These are phyloP conservation scores for Zygoascus bituminiphila DNA, from an alignment of 805 yeast genomes.

Conservation along the genomic window DNA sequence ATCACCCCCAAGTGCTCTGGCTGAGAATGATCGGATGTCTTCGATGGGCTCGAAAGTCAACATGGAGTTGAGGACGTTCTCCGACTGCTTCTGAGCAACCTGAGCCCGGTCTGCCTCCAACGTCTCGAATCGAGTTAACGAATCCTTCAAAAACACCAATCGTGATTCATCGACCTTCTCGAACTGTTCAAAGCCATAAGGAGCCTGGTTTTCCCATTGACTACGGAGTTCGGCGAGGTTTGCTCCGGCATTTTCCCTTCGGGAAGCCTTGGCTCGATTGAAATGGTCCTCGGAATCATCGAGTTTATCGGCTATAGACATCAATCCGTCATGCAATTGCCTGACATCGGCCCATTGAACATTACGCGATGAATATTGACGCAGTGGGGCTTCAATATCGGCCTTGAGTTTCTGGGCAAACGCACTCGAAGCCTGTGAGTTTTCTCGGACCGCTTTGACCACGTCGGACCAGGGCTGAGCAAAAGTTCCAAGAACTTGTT, in stretches of 20 bases:
- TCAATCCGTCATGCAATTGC: conserved; percentile 35
- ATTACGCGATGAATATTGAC: conserved; percentile 40
- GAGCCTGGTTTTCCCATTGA: conserved; percentile 69
- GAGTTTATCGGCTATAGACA: conserved; percentile 35
- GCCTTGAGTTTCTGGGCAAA: conserved; percentile 32
- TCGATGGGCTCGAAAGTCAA: conserved; percentile 54
- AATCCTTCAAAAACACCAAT: conserved; percentile 53
- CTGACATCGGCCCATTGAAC: conserved; percentile 48
- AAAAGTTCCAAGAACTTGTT: conserved; percentile 23
- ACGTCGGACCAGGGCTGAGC: conserved; percentile 22
- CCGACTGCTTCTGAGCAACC: conserved; percentile 42
- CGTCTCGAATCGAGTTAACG: conserved; percentile 58
- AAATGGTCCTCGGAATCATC: conserved; percentile 33
- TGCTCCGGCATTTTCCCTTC: conserved; percentile 20
- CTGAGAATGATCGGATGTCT: conserved; percentile 52
- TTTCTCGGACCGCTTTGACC: conserved; percentile 22
- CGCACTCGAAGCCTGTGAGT: conserved; percentile 23
- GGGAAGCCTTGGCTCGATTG: conserved; percentile 32
- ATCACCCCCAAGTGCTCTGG: conserved; percentile 25
- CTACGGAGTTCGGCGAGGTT: conserved; percentile 35
- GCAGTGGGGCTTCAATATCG: conserved; percentile 31
- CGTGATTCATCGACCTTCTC: conserved; percentile 63
- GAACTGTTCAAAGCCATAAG: conserved; percentile 64
- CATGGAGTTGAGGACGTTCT: conserved; percentile 55
- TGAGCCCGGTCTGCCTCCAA: conserved; percentile 47